phyloP scores from a whole-genome alignment of 495 filamentous ascomycete species.

The Penicillium goetzii region DNA sequence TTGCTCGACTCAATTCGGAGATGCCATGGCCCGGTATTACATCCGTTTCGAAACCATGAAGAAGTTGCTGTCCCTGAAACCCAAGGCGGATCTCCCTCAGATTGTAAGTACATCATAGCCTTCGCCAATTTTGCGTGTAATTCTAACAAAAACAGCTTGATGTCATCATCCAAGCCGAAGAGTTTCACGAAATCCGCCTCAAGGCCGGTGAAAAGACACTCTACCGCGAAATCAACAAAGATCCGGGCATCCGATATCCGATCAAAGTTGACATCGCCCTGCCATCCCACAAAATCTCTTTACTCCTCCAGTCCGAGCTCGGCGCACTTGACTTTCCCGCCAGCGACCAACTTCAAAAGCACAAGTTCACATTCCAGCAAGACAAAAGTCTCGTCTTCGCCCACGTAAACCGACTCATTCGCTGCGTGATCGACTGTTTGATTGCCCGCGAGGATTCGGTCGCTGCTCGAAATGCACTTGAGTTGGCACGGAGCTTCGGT shows the following conservation, averaged over 20 bases:
- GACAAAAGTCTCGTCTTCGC: slow-evolving; percentile 78
- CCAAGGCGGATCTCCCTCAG: slow-evolving; percentile 63
- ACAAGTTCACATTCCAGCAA: slow-evolving; percentile 62
- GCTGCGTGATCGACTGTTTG: slow-evolving; percentile 87
- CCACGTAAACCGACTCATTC: slow-evolving; percentile 71
- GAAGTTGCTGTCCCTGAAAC: slow-evolving; percentile 64
- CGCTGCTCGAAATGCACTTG: slow-evolving; percentile 69
- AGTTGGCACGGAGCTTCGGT: slow-evolving; percentile 75
- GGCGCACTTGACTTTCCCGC: slow-evolving; percentile 72
- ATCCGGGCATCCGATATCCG: slow-evolving; percentile 70
- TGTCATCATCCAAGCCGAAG: slow-evolving; percentile 69
- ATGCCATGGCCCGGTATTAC: slow-evolving; percentile 93
- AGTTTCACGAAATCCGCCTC: slow-evolving; percentile 78
- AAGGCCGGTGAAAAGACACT: slow-evolving; percentile 72
- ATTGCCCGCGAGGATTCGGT: slow-evolving; percentile 67
- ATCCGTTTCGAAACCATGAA: slow-evolving; percentile 92
- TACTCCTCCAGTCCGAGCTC: slow-evolving; percentile 82
- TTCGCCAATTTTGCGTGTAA: not conserved
- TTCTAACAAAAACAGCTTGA: slow-evolving; percentile 60
- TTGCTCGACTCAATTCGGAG: slow-evolving; percentile 74
- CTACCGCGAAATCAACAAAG: slow-evolving; percentile 83
- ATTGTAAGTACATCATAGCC: slow-evolving; percentile 59
- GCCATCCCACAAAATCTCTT: slow-evolving; percentile 80
- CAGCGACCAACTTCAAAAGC: slow-evolving; percentile 62
- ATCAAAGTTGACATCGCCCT: slow-evolving; percentile 76